phyloP scores from a whole-genome alignment of 2,329 filamentous ascomycete genomes.

The Aspergillus ochraceoroseus region DNA sequence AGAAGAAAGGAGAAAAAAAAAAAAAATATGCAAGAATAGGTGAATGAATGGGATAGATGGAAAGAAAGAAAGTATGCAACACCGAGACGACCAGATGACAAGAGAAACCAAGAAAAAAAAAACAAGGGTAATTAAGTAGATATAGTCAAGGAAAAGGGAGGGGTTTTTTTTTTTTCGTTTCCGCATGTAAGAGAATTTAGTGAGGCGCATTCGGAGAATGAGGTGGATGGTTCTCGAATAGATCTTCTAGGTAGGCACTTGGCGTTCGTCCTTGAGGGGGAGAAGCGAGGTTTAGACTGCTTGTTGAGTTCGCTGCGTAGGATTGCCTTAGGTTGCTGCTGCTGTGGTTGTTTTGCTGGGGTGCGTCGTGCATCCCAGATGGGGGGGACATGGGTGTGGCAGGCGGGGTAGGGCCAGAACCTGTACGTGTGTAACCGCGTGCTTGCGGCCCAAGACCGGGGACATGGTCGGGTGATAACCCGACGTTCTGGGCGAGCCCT shows the following conservation, averaged over 20 bases:
- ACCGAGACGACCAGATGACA: background rate
- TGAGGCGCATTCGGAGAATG: conserved; percentile 13
- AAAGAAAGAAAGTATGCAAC: background rate
- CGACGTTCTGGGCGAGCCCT: conserved; percentile 36
- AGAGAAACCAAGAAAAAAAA: background rate
- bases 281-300: conserved; percentile 60
- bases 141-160: background rate
- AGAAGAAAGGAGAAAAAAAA: background rate
- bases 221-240: conserved; percentile 67
- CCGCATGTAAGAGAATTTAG: conserved; percentile 1
- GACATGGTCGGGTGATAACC: conserved; percentile 54
- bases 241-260: conserved; percentile 82
- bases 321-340: conserved; percentile 26
- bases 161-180: conserved; percentile 3
- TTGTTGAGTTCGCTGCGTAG: conserved; percentile 44
- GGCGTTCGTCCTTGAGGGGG: conserved; percentile 69
- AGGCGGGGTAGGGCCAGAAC: conserved; percentile 55
- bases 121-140: background rate
- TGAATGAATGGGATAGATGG: too few species aligned
- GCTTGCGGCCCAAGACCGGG: conserved; percentile 59
- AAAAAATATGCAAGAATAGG: background rate
- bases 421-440: conserved; percentile 48
- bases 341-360: conserved; percentile 16
- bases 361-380: conserved; percentile 39
- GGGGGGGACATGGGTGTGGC: conserved; percentile 57